A percentile compares a stretch with the other conserved stretches of the same genome.
These are phyloP conservation scores for Tuber umbilicatum DNA, from an alignment of 495 filamentous ascomycete species.

Conservation along the genomic window DNA sequence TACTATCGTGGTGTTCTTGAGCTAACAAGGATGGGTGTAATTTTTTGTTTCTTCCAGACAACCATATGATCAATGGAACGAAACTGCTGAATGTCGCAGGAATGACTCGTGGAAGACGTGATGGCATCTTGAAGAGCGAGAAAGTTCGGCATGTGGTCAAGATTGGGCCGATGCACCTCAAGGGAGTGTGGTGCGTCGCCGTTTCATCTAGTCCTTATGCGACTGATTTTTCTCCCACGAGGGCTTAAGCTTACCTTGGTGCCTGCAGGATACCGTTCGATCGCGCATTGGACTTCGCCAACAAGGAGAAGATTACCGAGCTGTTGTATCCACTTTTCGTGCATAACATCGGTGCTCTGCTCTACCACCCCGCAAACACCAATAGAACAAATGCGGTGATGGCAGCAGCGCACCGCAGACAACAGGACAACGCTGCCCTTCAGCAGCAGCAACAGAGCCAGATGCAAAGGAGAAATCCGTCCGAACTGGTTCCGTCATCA, in stretches of 20 bases:
- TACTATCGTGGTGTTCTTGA: conserved; percentile 9
- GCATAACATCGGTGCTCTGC: conserved; percentile 87
- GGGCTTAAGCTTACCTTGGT: conserved; percentile 33
- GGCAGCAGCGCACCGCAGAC: conserved; percentile 74
- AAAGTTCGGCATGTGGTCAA: conserved; percentile 96
- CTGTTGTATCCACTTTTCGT: conserved; percentile 92
- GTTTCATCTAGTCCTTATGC: conserved; percentile 18
- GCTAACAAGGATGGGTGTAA: conserved; percentile 19
- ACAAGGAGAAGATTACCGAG: conserved; percentile 99
- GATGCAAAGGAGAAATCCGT: conserved; percentile 32
- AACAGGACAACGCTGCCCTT: conserved; percentile 50
- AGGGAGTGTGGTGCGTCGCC: conserved; percentile 85
- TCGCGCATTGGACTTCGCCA: conserved; percentile 91
- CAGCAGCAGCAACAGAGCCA: conserved; percentile 45
- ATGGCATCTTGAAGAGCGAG: conserved; percentile 96
- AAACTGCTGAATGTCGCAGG: conserved; percentile 95
- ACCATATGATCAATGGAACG: conserved; percentile 98
- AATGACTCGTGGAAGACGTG: conserved; percentile 92
- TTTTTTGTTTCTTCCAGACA: conserved; percentile 57
- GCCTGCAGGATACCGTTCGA: conserved; percentile 86
- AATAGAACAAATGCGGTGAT: conserved; percentile 74
- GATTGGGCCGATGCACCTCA: conserved; percentile 97
- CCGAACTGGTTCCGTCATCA: conserved; percentile 49
- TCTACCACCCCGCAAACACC: conserved; percentile 91
- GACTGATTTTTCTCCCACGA: conserved; percentile 10